Conservation (phyloP, 768 basidiomycete genomes). For the Goffeauzyma gilvescens region DNA sequence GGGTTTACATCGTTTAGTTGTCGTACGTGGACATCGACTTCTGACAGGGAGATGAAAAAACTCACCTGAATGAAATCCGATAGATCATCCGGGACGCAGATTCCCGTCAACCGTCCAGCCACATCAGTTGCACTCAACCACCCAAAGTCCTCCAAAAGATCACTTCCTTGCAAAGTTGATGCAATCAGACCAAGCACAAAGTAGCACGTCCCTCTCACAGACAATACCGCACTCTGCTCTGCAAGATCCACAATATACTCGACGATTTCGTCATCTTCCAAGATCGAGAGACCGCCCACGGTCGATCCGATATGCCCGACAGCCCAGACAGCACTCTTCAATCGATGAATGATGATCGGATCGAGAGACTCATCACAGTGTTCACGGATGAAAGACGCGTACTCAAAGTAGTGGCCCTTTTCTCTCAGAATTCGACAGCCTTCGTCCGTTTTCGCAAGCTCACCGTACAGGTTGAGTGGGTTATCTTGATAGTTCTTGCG, state of each 20-base stretch:
- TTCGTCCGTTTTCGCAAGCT: constrained; percentile 88
- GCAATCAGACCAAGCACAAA: constrained; percentile 85
- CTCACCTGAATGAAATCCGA: constrained; percentile 60
- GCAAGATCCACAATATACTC: constrained; percentile 79
- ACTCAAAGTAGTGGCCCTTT: constrained; percentile 76
- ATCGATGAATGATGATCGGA: constrained; percentile 58
- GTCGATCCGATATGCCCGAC: constrained; percentile 88
- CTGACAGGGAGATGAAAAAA: no score
- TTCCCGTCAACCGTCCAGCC: constrained; percentile 64
- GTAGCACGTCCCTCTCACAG: constrained; percentile 93
- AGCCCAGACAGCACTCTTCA: constrained; percentile 94
- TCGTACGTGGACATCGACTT: no score
- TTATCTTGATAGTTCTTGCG: constrained; percentile 28
- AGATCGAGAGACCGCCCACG: constrained; percentile 72
- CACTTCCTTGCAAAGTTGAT: constrained; percentile 74
- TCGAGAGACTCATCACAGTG: constrained; percentile 74
- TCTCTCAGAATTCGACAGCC: constrained; percentile 80
- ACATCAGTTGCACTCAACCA: constrained; percentile 86
- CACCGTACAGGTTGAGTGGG: constrained; percentile 91
- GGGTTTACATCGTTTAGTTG: no score
- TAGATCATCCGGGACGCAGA: constrained; percentile 75
- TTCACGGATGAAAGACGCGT: constrained; percentile 70
- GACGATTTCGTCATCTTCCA: constrained; percentile 89
- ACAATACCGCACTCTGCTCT: constrained; percentile 68
- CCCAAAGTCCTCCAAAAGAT: constrained; percentile 73